Percentiles rank a stretch among this genome's conserved stretches.
Evolutionary conservation across 352 stramenopile species (phyloP).

Genomic region (Nothophytophthora sp.): DNA sequence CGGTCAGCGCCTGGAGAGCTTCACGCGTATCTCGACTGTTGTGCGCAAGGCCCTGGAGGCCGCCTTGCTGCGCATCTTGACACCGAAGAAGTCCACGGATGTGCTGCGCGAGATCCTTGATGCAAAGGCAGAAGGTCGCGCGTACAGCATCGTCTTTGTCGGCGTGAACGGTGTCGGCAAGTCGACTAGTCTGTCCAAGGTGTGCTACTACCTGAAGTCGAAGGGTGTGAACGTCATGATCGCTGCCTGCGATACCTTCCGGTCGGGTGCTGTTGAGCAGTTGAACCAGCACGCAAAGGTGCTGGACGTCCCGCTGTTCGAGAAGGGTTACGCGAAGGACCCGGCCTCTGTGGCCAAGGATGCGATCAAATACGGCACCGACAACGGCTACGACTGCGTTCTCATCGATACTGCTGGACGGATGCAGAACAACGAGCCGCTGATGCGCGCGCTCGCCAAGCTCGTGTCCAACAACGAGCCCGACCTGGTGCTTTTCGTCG

Average conservation of each 20-base stretch:
- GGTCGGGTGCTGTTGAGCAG: conserved; percentile 98
- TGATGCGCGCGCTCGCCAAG: conserved; percentile 98
- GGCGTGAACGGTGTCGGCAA: conserved; percentile 99
- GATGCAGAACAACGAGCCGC: conserved; percentile 99
- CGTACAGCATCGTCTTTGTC: conserved; percentile 99
- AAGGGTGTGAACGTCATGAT: conserved; percentile 97
- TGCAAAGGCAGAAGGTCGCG: conserved; percentile 79
- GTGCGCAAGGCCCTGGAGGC: conserved; percentile 96
- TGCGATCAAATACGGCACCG: conserved; percentile 94
- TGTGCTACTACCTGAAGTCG: conserved; percentile 99
- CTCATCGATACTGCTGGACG: conserved; percentile 98
- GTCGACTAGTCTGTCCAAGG: conserved; percentile 98
- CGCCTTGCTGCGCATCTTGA: conserved; percentile 94
- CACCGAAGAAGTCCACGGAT: conserved; percentile 95
- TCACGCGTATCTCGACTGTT: conserved; percentile 90
- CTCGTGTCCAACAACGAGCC: conserved; percentile 97
- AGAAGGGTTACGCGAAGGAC: conserved; percentile 97
- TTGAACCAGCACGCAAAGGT: conserved; percentile 97
- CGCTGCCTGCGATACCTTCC: conserved; percentile 98
- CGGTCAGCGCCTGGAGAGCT: conserved; percentile 95
- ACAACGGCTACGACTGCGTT: conserved; percentile 96
- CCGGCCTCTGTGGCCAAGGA: conserved; percentile 94
- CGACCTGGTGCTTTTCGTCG: conserved; percentile 99
- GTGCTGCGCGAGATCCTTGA: conserved; percentile 94
- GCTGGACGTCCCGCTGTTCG: conserved; percentile 96